Base-by-base conservation (phyloP, 2,329 filamentous ascomycete genomes). In the Trichoderma guizhouense region DNA sequence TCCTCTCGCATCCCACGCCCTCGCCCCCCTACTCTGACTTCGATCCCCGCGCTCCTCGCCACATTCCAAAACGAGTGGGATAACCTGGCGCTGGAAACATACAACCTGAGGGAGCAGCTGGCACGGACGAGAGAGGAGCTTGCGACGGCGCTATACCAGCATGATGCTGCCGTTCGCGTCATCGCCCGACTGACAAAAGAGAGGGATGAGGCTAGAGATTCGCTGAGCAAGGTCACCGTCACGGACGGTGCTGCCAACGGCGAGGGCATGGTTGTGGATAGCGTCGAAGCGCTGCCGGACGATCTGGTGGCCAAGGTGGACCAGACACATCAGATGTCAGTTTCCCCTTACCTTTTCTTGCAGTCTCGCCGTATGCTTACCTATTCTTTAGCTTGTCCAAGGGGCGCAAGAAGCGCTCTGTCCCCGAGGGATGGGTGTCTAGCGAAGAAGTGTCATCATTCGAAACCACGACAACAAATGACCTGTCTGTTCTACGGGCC, bases 41-140 rank as follows among this genome's bases (percentile, higher is more conserved):
- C 96, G 47, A 97, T 99, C 79, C 96, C 96, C 26, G 94, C 96
- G 21, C 89, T 99, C 71, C 92, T 99, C 71, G 92, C 93, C 64
- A 92, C 95, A 51, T 98, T 99, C 82, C 96, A 99, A 82, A 97
- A 97, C 81, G 96, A 99, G 86, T 99, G 96, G 96, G 96, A 99
- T 81, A 92, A 95, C 9, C 85, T 98, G 58, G 93, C 95, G 14
- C 86, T 98, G 43, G 96, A 99, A 84, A 93, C 94, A 65, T 98
- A 94, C 81, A 96, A 93, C 76, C 85, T 98, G 73, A 92, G 93
- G 83, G 93, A 98, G 81, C 94, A 97, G 79, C 86, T 99, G 74
- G 88, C 92, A 66, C 93, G 97, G 80, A 97, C 95, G 55, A 88
- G 95, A 75, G 95, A 98, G 83, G 96, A 99, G 84, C 89, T 99